Conservation (phyloP, 2,329 filamentous ascomycete species). For the Diaporthe capsici region DNA sequence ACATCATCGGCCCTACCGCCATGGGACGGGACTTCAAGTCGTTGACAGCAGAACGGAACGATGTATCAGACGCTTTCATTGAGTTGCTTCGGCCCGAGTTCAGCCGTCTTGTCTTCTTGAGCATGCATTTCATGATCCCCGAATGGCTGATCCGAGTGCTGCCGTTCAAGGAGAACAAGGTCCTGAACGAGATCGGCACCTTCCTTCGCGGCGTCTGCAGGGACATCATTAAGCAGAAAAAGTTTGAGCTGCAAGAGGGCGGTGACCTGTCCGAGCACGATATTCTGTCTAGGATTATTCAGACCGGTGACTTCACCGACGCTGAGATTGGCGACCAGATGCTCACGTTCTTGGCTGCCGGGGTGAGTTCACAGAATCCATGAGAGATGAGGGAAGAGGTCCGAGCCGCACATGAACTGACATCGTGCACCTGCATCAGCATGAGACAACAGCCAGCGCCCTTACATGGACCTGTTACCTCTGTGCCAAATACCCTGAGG, state of each 20-base stretch:
- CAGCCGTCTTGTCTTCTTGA: constrained; percentile 31
- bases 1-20: constrained; percentile 37
- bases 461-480: constrained; percentile 38
- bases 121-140: constrained; percentile 37
- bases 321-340: constrained; percentile 35
- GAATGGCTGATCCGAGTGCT: constrained; percentile 34
- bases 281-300: constrained; percentile 36
- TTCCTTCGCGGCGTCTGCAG: constrained; percentile 33
- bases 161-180: constrained; percentile 34
- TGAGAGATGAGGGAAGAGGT: neutral
- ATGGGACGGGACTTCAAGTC: constrained; percentile 36
- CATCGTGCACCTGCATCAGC: neutral
- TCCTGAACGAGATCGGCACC: constrained; percentile 33
- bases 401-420: neutral
- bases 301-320: constrained; percentile 38
- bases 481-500: constrained; percentile 36
- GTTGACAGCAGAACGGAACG: constrained; percentile 25
- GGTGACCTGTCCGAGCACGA: constrained; percentile 37
- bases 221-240: constrained; percentile 35
- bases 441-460: constrained; percentile 36
- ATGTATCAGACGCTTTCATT: constrained; percentile 34
- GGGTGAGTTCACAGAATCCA: constrained; percentile 12
- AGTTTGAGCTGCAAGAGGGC: constrained; percentile 21
- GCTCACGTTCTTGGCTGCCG: constrained; percentile 36
- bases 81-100: constrained; percentile 34